Percentiles rank a stretch among this genome's conserved stretches.
Conservation (phyloP, 768 basidiomycete genomes). For the Pleurotus tuber-regium region DNA sequence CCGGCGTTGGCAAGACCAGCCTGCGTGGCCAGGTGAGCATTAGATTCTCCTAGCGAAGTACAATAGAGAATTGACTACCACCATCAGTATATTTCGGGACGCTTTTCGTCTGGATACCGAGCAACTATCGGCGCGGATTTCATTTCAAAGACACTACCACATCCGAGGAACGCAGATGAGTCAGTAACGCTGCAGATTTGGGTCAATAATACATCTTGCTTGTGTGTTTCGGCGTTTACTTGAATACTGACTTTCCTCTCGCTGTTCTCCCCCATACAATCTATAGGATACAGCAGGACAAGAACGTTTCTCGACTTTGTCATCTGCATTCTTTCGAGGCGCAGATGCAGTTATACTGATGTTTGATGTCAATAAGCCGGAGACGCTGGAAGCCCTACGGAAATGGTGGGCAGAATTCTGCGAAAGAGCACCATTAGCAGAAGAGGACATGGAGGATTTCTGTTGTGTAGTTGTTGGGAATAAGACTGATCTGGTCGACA, state of each 20-base stretch:
- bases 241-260: conserved; percentile 4
- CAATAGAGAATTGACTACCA: background rate
- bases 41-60: background rate
- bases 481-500: conserved; percentile 60
- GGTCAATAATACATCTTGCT: conserved; percentile 26
- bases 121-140: conserved; percentile 93
- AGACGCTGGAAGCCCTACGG: conserved; percentile 53
- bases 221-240: conserved; percentile 6
- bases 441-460: conserved; percentile 59
- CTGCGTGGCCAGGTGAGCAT: conserved; percentile 67
- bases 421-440: conserved; percentile 60
- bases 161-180: conserved; percentile 53
- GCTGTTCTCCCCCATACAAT: background rate
- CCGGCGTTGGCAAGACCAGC: conserved; percentile 85
- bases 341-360: conserved; percentile 81
- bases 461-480: conserved; percentile 80
- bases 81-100: conserved; percentile 67
- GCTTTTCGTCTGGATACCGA: conserved; percentile 73
- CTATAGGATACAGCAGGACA: conserved; percentile 82
- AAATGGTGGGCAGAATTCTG: conserved; percentile 84
- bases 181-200: conserved; percentile 65
- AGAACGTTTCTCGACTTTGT: conserved; percentile 82
- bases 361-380: conserved; percentile 73
- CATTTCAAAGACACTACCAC: conserved; percentile 69
- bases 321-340: conserved; percentile 80